Percentiles rank a stretch among this genome's conserved stretches.
phyloP scores from a whole-genome alignment of 2,329 filamentous ascomycete genomes.

The Aureobasidium sp. region DNA sequence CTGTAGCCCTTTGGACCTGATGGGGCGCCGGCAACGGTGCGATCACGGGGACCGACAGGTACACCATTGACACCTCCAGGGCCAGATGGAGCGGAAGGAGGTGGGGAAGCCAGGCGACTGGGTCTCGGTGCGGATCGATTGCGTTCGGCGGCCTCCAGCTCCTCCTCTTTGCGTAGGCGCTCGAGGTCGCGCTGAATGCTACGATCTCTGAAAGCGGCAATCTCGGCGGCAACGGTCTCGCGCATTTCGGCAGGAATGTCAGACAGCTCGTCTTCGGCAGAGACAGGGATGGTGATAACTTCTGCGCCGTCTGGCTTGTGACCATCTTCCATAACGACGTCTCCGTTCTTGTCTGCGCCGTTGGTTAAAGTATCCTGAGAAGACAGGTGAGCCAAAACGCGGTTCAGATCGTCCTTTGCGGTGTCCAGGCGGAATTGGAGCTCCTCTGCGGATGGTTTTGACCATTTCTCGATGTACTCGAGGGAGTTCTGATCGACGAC shows the following conservation, averaged over 20 bases:
- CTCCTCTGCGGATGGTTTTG: constrained; percentile 51
- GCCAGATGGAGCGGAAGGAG: constrained; percentile 38
- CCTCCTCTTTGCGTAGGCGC: constrained; percentile 78
- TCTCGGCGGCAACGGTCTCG: constrained; percentile 88
- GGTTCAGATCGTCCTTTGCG: constrained; percentile 59
- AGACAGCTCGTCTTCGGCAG: constrained; percentile 79
- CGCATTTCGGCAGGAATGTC: constrained; percentile 96
- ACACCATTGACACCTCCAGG: constrained; percentile 65
- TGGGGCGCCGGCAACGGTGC: constrained; percentile 64
- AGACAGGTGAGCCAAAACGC: constrained; percentile 45
- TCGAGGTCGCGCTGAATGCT: constrained; percentile 85
- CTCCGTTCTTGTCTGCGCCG: constrained; percentile 53
- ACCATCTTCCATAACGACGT: constrained; percentile 59
- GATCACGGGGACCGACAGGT: constrained; percentile 62
- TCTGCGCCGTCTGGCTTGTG: constrained; percentile 58
- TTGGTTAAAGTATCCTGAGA: constrained; percentile 6
- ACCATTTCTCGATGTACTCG: constrained; percentile 79
- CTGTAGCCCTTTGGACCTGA: constrained; percentile 55
- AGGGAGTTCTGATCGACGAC: constrained; percentile 72
- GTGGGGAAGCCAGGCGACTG: constrained; percentile 65
- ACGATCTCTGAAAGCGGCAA: constrained; percentile 85
- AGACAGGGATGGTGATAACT: constrained; percentile 81
- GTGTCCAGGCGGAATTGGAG: constrained; percentile 61
- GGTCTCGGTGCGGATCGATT: constrained; percentile 56
- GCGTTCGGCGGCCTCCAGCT: constrained; percentile 80